Evolutionary conservation across 1,284 basidiomycete species (phyloP), one percentile per base, ranked within the genome.

Genomic region (Naganishia albida): DNA sequence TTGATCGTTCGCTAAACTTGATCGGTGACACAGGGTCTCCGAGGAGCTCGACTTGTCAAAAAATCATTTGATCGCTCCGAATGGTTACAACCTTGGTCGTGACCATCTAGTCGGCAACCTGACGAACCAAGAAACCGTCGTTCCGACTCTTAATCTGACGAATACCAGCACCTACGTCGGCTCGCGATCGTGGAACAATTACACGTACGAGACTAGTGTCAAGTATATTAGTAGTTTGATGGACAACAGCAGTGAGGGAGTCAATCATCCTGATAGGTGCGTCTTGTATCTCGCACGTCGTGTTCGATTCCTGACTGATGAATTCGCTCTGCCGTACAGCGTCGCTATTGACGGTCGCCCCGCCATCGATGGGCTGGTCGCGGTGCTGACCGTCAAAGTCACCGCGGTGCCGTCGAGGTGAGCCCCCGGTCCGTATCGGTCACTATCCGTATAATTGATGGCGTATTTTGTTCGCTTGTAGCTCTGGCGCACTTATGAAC

Each of bases 81-180:
- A 88, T 62, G 86, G 87, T 18, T 87, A 87, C 73, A 82, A 87
- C 70, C 76, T 85, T 30, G 86, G 83, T 15, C 82, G 84, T 34
- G 93, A 97, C 74, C 87, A 87, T 81, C 78, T 96, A 25, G 81
- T 93, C 26, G 89, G 89, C 28, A 92, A 92, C 72, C 85, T 88
- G 28, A 91, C 90, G 0, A 76, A 81, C 23, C 80, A 82, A 40
- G 74, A 79, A 15, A 80, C 77, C 1, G 65, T 82, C 3, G 83
- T 91, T 63, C 81, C 84, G 20, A 85, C 88, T 0, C 43, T 40
- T 2, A 80, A 80, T 44, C 70, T 89, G 50, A 88, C 85, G 23
- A 87, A 89, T 70, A 72, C 77, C 34, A 82, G 75, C 3, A 76
- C 74, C 16, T 76, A 72, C 67, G 60, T 69, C 13, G 77, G 78